phyloP scores from a whole-genome alignment of 73 alveolate species.

The Durusdinium trenchii region DNA sequence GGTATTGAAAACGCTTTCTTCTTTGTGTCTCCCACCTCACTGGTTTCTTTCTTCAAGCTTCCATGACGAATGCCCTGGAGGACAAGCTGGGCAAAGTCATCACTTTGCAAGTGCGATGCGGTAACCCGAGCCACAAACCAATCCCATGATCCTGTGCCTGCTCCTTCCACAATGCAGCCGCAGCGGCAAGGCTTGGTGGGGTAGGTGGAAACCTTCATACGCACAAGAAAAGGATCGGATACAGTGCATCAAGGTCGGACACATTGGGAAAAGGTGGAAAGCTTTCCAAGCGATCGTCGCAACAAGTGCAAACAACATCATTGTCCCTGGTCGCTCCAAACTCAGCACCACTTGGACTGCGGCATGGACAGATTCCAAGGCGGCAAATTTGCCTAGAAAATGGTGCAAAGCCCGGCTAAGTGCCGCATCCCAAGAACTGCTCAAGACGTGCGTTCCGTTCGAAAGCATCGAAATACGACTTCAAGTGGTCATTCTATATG shows the following conservation, averaged over 20 bases:
- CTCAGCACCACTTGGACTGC: not conserved
- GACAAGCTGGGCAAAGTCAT: not conserved
- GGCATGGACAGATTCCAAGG: conserved; percentile 68
- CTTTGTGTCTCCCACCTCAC: too few species aligned
- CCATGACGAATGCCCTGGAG: conserved; percentile 33
- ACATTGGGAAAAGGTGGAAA: too few species aligned
- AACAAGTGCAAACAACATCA: too few species aligned
- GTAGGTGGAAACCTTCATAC: not conserved
- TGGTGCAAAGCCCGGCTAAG: too few species aligned
- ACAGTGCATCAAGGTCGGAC: too few species aligned
- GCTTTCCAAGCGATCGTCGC: too few species aligned
- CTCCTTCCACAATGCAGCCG: conserved; percentile 61
- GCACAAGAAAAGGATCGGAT: not conserved
- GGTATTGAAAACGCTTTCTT: too few species aligned
- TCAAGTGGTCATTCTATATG: not conserved
- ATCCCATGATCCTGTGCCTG: conserved; percentile 7
- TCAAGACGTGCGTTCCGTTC: too few species aligned
- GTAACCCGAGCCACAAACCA: not conserved
- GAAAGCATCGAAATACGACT: too few species aligned
- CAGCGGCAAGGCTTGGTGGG: conserved; percentile 56
- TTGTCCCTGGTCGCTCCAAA: too few species aligned
- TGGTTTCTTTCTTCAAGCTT: conserved; percentile 23
- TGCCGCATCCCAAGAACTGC: too few species aligned
- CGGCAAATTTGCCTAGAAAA: conserved; percentile 23
- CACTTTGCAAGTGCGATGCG: not conserved